These are phyloP conservation scores for Aquilaria sinensis DNA, from an alignment of 345 rosid genomes.

Conservation along the genomic window DNA sequence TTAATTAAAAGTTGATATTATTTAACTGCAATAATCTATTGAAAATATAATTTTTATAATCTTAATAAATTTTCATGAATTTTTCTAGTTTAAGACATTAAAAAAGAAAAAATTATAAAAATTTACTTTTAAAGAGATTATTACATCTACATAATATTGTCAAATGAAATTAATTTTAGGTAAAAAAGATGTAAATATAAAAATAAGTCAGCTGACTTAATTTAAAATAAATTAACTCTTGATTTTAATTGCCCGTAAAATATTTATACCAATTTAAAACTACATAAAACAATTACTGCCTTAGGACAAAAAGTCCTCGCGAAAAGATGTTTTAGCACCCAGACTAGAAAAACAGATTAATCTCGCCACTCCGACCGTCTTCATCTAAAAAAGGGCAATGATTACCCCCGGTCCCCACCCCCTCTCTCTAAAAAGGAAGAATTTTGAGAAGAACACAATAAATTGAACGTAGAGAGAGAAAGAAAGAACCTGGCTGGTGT, in stretches of 20 bases:
- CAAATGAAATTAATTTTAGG: not conserved
- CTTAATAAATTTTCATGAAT: no score
- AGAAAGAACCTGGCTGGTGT: slow-evolving; percentile 33
- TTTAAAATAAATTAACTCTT: not conserved
- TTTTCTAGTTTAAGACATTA: no score
- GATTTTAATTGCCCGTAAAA: not conserved
- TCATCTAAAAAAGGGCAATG: slow-evolving; percentile 3
- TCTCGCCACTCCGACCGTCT: not conserved
- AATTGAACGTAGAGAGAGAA: not conserved
- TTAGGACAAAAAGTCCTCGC: no score
- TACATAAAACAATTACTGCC: no score
- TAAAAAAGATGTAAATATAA: not conserved
- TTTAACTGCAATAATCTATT: no score
- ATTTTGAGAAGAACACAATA: not conserved
- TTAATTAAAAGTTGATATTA: no score
- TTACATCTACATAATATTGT: no score
- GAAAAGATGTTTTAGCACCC: no score
- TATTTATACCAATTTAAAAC: not conserved
- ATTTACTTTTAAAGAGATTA: no score
- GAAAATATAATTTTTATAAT: no score
- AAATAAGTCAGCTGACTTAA: no score
- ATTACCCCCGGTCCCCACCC: not conserved
- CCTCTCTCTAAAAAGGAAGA: not conserved
- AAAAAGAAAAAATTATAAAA: no score
- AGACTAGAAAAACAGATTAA: not conserved